These are phyloP conservation scores for Paecilomyces fulvus DNA, from an alignment of 2,329 filamentous ascomycete genomes.

Conservation along the genomic window DNA sequence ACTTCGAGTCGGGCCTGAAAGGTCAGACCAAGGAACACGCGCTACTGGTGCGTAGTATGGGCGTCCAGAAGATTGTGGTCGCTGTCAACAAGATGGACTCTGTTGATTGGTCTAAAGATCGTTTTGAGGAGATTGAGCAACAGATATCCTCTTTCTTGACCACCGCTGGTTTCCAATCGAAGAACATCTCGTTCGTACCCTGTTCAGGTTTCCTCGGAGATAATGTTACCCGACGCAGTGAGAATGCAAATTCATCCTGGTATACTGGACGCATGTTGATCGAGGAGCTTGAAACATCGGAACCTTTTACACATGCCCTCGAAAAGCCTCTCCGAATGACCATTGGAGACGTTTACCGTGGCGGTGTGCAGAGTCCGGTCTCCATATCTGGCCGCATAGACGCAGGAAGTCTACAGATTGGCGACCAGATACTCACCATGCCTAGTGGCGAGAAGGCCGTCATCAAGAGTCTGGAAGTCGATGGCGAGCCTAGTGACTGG, in stretches of 20 bases:
- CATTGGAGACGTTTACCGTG: slow-evolving; percentile 77
- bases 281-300: slow-evolving; percentile 74
- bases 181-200: slow-evolving; percentile 78
- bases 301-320: slow-evolving; percentile 61
- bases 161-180: slow-evolving; percentile 69
- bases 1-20: slow-evolving; percentile 86
- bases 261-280: slow-evolving; percentile 72
- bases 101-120: slow-evolving; percentile 69
- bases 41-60: slow-evolving; percentile 79
- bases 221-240: slow-evolving; percentile 56
- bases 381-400: slow-evolving; percentile 83
- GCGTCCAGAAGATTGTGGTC: slow-evolving; percentile 78
- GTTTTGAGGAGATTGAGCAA: slow-evolving; percentile 77
- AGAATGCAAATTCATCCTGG: slow-evolving; percentile 57
- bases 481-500: slow-evolving; percentile 69
- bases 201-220: slow-evolving; percentile 84
- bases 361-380: slow-evolving; percentile 68
- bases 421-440: slow-evolving; percentile 70
- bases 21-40: slow-evolving; percentile 95
- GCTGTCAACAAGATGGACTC: slow-evolving; percentile 94
- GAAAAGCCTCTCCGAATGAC: slow-evolving; percentile 77
- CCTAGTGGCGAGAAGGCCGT: slow-evolving; percentile 73
- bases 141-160: slow-evolving; percentile 77
- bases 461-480: slow-evolving; percentile 73
- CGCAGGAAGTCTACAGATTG: slow-evolving; percentile 72